A percentile compares a stretch with the other conserved stretches of the same genome.
These are phyloP conservation scores for Tetraselmis striata DNA, from an alignment of 139 green algal genomes.

Conservation along the genomic window DNA sequence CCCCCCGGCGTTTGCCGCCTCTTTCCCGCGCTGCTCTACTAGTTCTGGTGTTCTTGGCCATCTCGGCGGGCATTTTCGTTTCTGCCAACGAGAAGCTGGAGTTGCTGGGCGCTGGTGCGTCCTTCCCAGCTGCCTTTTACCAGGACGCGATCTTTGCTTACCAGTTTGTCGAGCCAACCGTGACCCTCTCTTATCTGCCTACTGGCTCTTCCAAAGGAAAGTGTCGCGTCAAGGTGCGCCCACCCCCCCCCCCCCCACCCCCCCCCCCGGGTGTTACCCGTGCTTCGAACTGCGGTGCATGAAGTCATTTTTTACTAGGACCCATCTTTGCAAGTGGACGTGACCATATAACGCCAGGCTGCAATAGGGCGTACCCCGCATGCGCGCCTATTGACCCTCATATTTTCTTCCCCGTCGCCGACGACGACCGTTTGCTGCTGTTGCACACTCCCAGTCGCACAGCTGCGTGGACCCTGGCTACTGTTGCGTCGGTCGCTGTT, in stretches of 20 bases:
- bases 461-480: not conserved
- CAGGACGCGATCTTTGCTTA: slow-evolving; percentile 1
- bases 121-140: not conserved
- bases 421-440: not conserved
- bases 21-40: too few species aligned
- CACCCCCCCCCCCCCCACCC: too few species aligned
- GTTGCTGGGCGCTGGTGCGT: not conserved
- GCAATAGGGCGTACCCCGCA: not conserved
- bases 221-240: not conserved
- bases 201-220: not conserved
- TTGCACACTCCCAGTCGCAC: not conserved
- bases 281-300: too few species aligned
- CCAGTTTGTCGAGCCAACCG: not conserved
- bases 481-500: not conserved
- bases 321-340: not conserved
- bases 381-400: too few species aligned
- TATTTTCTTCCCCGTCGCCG: not conserved
- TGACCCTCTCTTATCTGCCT: not conserved
- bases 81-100: too few species aligned
- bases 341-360: not conserved
- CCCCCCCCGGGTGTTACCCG: not conserved
- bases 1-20: too few species aligned
- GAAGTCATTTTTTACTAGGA: not conserved
- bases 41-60: too few species aligned
- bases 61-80: too few species aligned